These are phyloP conservation scores for Ceratocystiopsis minuta DNA, from an alignment of 2,329 filamentous ascomycete genomes.

Conservation along the genomic window DNA sequence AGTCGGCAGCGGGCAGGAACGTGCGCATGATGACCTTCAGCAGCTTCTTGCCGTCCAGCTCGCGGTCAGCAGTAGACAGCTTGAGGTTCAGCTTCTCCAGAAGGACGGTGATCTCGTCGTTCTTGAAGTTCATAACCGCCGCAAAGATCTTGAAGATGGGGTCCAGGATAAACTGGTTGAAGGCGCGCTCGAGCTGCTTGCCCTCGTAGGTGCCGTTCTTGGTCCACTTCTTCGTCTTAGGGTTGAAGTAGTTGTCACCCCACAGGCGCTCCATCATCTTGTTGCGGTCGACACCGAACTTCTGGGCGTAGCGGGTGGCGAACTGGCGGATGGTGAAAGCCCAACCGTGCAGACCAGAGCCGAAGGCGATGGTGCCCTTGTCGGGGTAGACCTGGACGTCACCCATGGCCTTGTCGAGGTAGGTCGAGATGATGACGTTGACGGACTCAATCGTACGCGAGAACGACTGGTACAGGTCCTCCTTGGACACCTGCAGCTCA, in stretches of 20 bases:
- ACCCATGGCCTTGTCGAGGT: conserved; percentile 91
- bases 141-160: conserved; percentile 99
- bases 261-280: conserved; percentile 99
- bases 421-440: conserved; percentile 99
- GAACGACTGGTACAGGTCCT: conserved; percentile 99
- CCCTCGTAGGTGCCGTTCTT: conserved; percentile 70
- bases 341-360: conserved; percentile 99
- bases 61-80: conserved; percentile 69
- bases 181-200: conserved; percentile 80
- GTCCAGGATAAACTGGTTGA: conserved; percentile 99
- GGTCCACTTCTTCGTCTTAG: conserved; percentile 99
- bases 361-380: conserved; percentile 95
- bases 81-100: conserved; percentile 91
- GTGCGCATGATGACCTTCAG: conserved; percentile 94
- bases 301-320: conserved; percentile 91
- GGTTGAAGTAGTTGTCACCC: conserved; percentile 99
- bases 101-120: conserved; percentile 68
- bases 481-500: conserved; percentile 95
- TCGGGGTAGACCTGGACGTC: conserved; percentile 98
- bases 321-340: conserved; percentile 99
- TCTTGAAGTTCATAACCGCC: conserved; percentile 97
- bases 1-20: conserved; percentile 95
- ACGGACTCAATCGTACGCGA: conserved; percentile 98
- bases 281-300: conserved; percentile 98
- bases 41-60: conserved; percentile 91